Percentiles rank a stretch among this genome's conserved stretches.
Conservation (phyloP, 352 stramenopile genomes). For the Phytopythium litorale region DNA sequence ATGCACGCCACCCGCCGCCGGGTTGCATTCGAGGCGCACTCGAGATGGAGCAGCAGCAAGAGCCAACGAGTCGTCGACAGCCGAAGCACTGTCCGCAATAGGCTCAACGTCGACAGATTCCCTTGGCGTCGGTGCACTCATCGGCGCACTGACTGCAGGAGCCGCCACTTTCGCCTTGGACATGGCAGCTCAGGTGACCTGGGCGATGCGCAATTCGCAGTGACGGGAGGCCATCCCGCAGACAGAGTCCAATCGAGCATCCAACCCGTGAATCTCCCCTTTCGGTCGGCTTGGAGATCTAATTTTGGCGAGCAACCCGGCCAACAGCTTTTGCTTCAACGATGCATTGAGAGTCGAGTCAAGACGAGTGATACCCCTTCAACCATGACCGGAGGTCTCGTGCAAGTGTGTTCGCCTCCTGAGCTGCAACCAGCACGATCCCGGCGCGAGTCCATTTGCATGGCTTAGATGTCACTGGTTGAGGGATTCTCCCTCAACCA, state of each 20-base stretch:
- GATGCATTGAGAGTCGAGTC: no score
- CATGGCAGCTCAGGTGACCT: neutral
- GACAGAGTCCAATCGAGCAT: neutral
- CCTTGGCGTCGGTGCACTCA: neutral
- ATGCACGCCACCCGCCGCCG: constrained; percentile 57
- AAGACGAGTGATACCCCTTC: no score
- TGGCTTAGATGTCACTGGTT: no score
- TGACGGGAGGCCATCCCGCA: neutral
- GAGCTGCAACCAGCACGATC: no score
- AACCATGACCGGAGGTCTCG: no score
- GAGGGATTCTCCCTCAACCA: neutral
- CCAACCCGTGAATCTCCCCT: neutral
- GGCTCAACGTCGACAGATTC: neutral
- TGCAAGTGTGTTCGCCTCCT: no score
- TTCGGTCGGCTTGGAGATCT: no score
- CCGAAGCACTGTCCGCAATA: neutral
- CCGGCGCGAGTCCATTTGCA: no score
- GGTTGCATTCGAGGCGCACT: constrained; percentile 57
- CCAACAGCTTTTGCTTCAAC: no score
- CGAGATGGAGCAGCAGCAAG: constrained; percentile 9
- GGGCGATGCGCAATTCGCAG: neutral
- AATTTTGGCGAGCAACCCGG: no score
- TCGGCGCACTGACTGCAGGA: neutral
- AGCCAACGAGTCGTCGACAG: constrained; percentile 16
- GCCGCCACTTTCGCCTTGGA: constrained; percentile 4